Conservation (phyloP, 1,284 basidiomycete genomes). For the Quambalaria eucalypti region DNA sequence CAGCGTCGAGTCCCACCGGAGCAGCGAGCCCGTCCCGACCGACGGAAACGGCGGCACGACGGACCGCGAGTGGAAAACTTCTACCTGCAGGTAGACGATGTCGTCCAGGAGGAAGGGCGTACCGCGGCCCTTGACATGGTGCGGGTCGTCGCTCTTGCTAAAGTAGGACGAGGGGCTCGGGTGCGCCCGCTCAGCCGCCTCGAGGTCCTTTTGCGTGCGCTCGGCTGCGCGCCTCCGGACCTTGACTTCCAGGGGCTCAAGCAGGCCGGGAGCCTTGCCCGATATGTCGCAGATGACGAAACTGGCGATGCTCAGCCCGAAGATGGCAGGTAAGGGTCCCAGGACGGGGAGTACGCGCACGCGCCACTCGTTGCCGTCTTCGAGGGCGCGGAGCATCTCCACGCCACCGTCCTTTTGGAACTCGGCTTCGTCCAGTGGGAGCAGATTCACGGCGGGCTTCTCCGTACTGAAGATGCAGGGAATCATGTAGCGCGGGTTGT, state of each 20-base stretch:
- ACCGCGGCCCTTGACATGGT: no score
- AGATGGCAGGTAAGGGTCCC: slow-evolving; percentile 42
- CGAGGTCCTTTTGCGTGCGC: slow-evolving; percentile 19
- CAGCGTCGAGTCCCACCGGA: slow-evolving; percentile 39
- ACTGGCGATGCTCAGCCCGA: slow-evolving; percentile 40
- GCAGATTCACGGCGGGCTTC: slow-evolving; percentile 67
- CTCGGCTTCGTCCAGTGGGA: slow-evolving; percentile 85
- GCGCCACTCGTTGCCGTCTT: slow-evolving; percentile 64
- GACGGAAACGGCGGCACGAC: slow-evolving; percentile 35
- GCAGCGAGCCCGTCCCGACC: slow-evolving; percentile 18
- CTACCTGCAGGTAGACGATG: slow-evolving; percentile 38
- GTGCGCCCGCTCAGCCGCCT: slow-evolving; percentile 14
- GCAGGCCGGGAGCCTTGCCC: slow-evolving; percentile 10
- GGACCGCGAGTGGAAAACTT: slow-evolving; percentile 35
- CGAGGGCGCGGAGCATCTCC: slow-evolving; percentile 80
- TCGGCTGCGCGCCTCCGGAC: slow-evolving; percentile 37
- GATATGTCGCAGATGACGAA: slow-evolving; percentile 43
- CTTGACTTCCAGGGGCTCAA: slow-evolving; percentile 40
- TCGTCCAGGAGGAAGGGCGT: slow-evolving; percentile 42
- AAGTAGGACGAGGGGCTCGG: slow-evolving; percentile 6
- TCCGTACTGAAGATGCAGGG: slow-evolving; percentile 82
- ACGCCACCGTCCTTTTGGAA: slow-evolving; percentile 73
- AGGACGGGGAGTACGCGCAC: slow-evolving; percentile 76
- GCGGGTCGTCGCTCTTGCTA: no score
- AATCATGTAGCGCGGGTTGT: slow-evolving; percentile 6